Base-by-base conservation (phyloP, 768 basidiomycete species). In the Boletus rex-veris region DNA sequence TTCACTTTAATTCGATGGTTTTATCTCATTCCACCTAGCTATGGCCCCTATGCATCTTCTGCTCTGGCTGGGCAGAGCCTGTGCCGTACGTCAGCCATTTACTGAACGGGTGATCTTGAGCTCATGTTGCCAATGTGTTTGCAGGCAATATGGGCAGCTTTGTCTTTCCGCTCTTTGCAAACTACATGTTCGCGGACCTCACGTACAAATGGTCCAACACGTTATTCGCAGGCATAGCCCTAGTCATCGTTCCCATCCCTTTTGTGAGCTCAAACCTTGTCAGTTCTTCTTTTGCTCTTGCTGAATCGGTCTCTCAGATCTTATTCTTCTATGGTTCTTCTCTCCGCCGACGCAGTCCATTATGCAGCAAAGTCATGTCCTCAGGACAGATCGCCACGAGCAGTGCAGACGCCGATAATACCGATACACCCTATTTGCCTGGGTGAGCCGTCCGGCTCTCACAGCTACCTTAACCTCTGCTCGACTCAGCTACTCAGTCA, bases 41-140 rank as follows among this genome's bases (percentile, higher is more conserved):
- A 82, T 61, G 79, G 79, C 3, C 76, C 75, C 2, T 85, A 80
- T 64, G 84, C 85, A 1, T 85, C 83, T 1, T 84, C 83, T 5
- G 85, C 85, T 21, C 69, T 86, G 9, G 85, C 86, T 1, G 85
- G 79, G 3, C 84, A 86, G 63, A 80, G 81, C 55, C 74, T 86
- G 42, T 74, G 77, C 47, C 74, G 84, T 77, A 63, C 39, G 78
- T 69, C 48, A 28, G 50, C 28, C n/a, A 16, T 24, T 26, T n/a
- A 3, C 6, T 7, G 21, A 19, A 38, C 7, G 14, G 28, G 28
- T 28, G 28, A 7, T 7, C 28, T 28, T 2, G 16, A 31, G 18
- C 3, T 45, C 12, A 52, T 36, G 6, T 18, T 53, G 0, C 5
- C 12, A 36, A 50, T 15, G 21, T 15, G 1, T 43, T 40, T n/a